phyloP scores from a whole-genome alignment of 2,329 filamentous ascomycete genomes.

The Diaporthe amygdali region DNA sequence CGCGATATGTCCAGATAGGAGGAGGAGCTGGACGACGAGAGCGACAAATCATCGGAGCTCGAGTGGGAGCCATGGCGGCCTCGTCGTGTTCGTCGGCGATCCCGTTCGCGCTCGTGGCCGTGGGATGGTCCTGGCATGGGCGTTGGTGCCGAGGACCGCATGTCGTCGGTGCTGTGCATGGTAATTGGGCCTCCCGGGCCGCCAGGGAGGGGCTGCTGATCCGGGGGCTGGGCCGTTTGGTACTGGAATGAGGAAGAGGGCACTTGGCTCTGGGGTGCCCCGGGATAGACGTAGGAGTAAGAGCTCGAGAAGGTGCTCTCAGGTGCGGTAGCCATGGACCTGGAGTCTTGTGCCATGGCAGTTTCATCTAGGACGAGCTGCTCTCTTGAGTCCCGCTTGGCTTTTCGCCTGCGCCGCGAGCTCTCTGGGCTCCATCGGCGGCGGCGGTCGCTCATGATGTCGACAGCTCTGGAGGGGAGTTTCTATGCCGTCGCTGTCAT shows the following conservation, averaged over 20 bases:
- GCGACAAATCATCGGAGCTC: slow-evolving; percentile 45
- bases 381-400: slow-evolving; percentile 47
- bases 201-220: slow-evolving; percentile 10
- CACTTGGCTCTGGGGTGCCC: neutral
- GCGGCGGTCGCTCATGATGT: slow-evolving; percentile 61
- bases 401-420: slow-evolving; percentile 56
- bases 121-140: slow-evolving; percentile 15
- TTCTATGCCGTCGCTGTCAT: slow-evolving; percentile 16
- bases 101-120: slow-evolving; percentile 16
- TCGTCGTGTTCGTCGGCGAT: slow-evolving; percentile 5
- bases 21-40: slow-evolving; percentile 48
- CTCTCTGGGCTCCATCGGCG: slow-evolving; percentile 62
- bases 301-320: slow-evolving; percentile 20
- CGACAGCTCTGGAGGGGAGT: slow-evolving; percentile 31
- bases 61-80: slow-evolving; percentile 29
- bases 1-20: slow-evolving; percentile 72
- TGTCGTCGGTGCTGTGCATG: slow-evolving; percentile 20
- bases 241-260: slow-evolving; percentile 16
- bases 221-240: neutral
- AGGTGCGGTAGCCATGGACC: slow-evolving; percentile 13
- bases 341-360: slow-evolving; percentile 25
- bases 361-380: slow-evolving; percentile 36
- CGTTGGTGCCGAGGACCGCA: neutral
- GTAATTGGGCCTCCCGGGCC: slow-evolving; percentile 7
- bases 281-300: slow-evolving; percentile 11